Evolutionary conservation across 1,284 basidiomycete genomes (phyloP).

Genomic region (Ganoderma resinaceum): DNA sequence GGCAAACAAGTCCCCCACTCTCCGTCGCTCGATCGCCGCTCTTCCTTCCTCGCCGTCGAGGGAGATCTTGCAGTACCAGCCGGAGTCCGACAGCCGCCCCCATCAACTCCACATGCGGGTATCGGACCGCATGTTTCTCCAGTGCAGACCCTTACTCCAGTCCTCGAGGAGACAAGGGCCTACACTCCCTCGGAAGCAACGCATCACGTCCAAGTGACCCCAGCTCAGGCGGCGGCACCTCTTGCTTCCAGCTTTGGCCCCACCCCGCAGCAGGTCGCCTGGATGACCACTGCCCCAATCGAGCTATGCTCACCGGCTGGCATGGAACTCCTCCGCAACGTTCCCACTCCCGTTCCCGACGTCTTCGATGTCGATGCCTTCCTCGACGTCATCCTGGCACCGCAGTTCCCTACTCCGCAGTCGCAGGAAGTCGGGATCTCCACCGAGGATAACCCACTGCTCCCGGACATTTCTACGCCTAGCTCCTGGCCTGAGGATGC

Average conservation of each 20-base stretch:
- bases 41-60: not conserved
- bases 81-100: not conserved
- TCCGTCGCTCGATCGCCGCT: not conserved
- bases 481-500: not conserved
- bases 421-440: not conserved
- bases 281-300: not conserved
- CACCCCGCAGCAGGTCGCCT: not conserved
- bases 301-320: not conserved
- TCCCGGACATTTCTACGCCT: not conserved
- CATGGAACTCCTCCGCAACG: not conserved
- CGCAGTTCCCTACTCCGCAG: not conserved
- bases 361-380: not conserved
- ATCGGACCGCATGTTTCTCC: not conserved
- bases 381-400: not conserved
- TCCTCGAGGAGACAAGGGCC: not conserved
- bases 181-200: not conserved
- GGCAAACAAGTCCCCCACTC: not conserved
- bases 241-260: not conserved
- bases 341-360: not conserved
- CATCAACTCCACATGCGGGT: not conserved
- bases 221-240: not conserved
- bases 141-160: not conserved
- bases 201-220: not conserved
- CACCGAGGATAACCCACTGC: not conserved
- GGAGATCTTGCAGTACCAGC: not conserved